A percentile compares a stretch with the other conserved stretches of the same genome.
Evolutionary conservation across 2,329 filamentous ascomycete genomes (phyloP).

Genomic region (Scytalidium lignicola): DNA sequence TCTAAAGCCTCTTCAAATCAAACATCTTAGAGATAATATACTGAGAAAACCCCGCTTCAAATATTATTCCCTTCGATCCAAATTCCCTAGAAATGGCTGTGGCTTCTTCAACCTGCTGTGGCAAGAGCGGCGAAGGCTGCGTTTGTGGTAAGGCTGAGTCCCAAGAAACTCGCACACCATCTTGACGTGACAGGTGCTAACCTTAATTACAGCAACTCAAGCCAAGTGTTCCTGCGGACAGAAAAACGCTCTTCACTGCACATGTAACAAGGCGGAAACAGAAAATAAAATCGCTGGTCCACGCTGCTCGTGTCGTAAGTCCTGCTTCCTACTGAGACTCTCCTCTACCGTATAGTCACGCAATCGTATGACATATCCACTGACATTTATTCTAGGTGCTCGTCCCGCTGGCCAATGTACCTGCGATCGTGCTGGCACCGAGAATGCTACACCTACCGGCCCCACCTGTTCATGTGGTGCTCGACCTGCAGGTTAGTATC

Average conservation of each 20-base stretch:
- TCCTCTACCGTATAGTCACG: background rate
- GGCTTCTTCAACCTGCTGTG: constrained; percentile 25
- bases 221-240: constrained; percentile 86
- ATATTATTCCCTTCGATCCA: background rate
- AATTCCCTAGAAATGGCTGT: constrained; percentile 18
- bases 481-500: constrained; percentile 59
- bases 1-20: too few relatives aligned
- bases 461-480: constrained; percentile 72
- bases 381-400: constrained; percentile 38
- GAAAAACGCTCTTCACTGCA: constrained; percentile 80
- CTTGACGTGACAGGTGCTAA: constrained; percentile 2
- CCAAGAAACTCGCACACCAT: constrained; percentile 1
- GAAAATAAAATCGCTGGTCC: constrained; percentile 73
- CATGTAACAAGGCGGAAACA: constrained; percentile 66
- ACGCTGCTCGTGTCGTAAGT: constrained; percentile 71
- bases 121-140: constrained; percentile 25
- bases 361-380: constrained; percentile 20
- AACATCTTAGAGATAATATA: too few relatives aligned
- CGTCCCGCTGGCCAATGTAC: constrained; percentile 77
- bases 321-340: constrained; percentile 31
- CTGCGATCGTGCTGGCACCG: constrained; percentile 64
- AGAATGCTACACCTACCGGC: constrained; percentile 61
- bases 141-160: constrained; percentile 15
- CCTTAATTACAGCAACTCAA: constrained; percentile 44
- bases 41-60: background rate